Conservation (phyloP, 768 basidiomycete genomes). For the Suillus discolor region DNA sequence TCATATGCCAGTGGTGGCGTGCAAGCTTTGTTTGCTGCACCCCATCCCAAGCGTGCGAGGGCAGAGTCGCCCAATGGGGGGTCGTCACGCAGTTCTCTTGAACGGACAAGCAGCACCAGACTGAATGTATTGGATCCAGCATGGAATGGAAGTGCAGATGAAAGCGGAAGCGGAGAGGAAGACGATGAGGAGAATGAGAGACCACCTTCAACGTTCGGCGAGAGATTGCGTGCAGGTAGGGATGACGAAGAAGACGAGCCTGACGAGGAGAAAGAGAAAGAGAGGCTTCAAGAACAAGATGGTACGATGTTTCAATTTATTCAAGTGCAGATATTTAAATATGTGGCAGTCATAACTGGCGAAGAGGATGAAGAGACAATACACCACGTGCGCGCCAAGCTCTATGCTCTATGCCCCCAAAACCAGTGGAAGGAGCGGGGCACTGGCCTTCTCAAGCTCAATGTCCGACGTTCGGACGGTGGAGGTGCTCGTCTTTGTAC, state of each 20-base stretch:
- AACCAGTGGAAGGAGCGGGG: conserved; percentile 80
- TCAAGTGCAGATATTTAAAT: conserved; percentile 2
- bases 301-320: conserved; percentile 39
- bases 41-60: conserved; percentile 57
- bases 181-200: conserved; percentile 37
- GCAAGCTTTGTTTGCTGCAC: conserved; percentile 47
- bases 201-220: conserved; percentile 55
- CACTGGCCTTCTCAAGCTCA: conserved; percentile 69
- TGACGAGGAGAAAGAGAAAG: conserved; percentile 47
- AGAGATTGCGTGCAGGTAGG: conserved; percentile 62
- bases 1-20: conserved; percentile 55
- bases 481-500: conserved; percentile 69
- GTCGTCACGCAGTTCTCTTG: conserved; percentile 47
- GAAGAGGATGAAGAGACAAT: conserved; percentile 83
- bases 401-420: conserved; percentile 59
- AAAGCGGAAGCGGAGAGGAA: conserved; percentile 42
- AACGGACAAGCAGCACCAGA: conserved; percentile 35
- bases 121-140: conserved; percentile 32
- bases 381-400: conserved; percentile 76
- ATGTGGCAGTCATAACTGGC: conserved; percentile 62
- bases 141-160: conserved; percentile 45
- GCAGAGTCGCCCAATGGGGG: conserved; percentile 49
- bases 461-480: conserved; percentile 65
- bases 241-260: conserved; percentile 57
- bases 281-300: conserved; percentile 65